These are phyloP conservation scores for Beauveria australis DNA, from an alignment of 2,329 filamentous ascomycete species.

Conservation along the genomic window DNA sequence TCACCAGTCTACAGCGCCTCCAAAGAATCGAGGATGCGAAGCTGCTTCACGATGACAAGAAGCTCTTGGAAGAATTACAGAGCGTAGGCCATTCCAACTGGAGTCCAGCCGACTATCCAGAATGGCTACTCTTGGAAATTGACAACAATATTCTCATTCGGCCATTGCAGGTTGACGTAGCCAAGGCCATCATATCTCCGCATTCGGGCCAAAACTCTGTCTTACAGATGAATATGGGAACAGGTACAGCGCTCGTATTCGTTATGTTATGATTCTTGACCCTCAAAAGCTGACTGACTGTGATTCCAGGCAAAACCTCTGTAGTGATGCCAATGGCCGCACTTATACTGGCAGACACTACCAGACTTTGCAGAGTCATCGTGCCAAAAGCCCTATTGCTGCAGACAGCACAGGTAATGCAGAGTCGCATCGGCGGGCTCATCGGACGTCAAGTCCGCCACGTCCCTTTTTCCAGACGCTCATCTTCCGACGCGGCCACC, in stretches of 20 bases:
- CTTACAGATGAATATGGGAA: slow-evolving; percentile 60
- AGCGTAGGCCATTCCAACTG: slow-evolving; percentile 47
- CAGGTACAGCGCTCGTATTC: slow-evolving; percentile 30
- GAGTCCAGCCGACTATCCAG: slow-evolving; percentile 42
- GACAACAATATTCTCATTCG: slow-evolving; percentile 57
- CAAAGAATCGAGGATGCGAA: neutral
- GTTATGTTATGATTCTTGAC: neutral
- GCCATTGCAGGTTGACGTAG: slow-evolving; percentile 53
- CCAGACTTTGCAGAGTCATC: slow-evolving; percentile 41
- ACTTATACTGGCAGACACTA: slow-evolving; percentile 34
- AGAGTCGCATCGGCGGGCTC: slow-evolving; percentile 46
- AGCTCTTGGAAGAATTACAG: slow-evolving; percentile 37
- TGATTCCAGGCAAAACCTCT: slow-evolving; percentile 43
- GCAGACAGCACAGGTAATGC: slow-evolving; percentile 49
- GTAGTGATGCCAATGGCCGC: slow-evolving; percentile 47
- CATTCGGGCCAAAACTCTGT: slow-evolving; percentile 46
- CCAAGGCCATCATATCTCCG: slow-evolving; percentile 49
- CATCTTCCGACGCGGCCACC: slow-evolving; percentile 23
- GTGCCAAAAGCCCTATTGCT: slow-evolving; percentile 48
- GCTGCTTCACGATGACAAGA: slow-evolving; percentile 16
- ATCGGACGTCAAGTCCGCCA: slow-evolving; percentile 45
- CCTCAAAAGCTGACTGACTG: neutral
- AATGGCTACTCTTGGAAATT: slow-evolving; percentile 61
- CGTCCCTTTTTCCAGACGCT: slow-evolving; percentile 49
- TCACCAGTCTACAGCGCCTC: neutral